phyloP scores from a whole-genome alignment of 2,329 filamentous ascomycete genomes.

The Colletotrichum phormii region DNA sequence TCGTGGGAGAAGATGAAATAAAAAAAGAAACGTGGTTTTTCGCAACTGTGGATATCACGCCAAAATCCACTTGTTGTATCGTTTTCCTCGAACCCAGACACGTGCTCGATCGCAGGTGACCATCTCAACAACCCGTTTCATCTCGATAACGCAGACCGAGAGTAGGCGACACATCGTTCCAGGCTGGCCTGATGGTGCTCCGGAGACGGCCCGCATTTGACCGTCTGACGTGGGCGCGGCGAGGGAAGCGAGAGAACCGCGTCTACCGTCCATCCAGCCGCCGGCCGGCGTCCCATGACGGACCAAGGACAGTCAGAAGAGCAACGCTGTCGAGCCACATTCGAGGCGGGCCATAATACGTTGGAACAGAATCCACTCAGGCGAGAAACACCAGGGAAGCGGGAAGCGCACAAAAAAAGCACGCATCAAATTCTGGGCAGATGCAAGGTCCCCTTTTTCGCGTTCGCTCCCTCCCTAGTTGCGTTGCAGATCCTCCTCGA shows the following conservation, averaged over 20 bases:
- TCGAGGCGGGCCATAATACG: conserved; percentile 1
- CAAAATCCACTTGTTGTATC: not conserved
- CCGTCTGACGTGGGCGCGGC: not conserved
- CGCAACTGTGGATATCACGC: not conserved
- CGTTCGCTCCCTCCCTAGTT: not conserved
- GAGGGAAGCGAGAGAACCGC: not conserved
- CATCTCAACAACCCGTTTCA: not conserved
- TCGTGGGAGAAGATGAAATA: not conserved
- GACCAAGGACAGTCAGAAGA: not conserved
- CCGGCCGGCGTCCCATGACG: not conserved
- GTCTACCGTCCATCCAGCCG: not conserved
- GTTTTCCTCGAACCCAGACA: not conserved
- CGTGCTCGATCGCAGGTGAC: conserved; percentile 7
- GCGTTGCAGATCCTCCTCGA: conserved; percentile 16
- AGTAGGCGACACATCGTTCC: not conserved
- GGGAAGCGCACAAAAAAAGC: conserved; percentile 15
- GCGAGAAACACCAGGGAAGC: not conserved
- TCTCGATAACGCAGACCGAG: not conserved
- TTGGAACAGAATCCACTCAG: conserved; percentile 4
- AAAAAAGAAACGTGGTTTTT: not conserved
- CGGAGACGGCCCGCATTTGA: not conserved
- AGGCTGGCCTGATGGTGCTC: not conserved
- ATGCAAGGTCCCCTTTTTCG: not conserved
- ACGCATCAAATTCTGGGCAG: conserved; percentile 12
- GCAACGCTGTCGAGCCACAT: not conserved